Evolutionary conservation across 768 basidiomycete species (phyloP).

Genomic region (Hygrocybe coccinea): DNA sequence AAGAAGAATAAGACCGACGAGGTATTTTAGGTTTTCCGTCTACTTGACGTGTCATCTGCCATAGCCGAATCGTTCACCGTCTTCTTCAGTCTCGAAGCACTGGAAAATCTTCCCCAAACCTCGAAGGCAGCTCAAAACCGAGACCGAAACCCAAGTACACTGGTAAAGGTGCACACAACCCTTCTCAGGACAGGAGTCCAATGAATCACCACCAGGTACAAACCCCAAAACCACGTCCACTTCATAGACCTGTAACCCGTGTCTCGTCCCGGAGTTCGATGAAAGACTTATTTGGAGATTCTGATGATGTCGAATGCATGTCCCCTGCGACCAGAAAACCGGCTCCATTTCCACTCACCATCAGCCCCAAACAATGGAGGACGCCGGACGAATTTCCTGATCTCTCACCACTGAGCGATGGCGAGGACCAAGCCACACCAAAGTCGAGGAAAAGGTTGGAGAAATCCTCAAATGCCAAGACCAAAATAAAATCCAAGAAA

Average conservation of each 20-base stretch:
- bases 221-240: not conserved
- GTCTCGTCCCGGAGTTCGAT: not conserved
- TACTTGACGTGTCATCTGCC: too few species aligned
- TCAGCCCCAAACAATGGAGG: not conserved
- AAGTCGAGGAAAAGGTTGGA: not conserved
- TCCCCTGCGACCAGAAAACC: not conserved
- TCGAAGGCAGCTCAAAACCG: too few species aligned
- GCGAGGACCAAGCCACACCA: not conserved
- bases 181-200: too few species aligned
- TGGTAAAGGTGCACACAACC: too few species aligned
- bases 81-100: too few species aligned
- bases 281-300: not conserved
- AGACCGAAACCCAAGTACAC: too few species aligned
- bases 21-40: too few species aligned
- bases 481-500: not conserved
- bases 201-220: not conserved
- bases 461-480: not conserved
- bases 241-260: not conserved
- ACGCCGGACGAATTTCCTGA: not conserved
- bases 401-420: not conserved
- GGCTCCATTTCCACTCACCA: not conserved
- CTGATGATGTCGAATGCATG: not conserved
- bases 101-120: too few species aligned
- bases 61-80: too few species aligned
- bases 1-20: too few species aligned